Base-by-base conservation (phyloP, 345 rosid genomes). In the Hibiscus trionum region DNA sequence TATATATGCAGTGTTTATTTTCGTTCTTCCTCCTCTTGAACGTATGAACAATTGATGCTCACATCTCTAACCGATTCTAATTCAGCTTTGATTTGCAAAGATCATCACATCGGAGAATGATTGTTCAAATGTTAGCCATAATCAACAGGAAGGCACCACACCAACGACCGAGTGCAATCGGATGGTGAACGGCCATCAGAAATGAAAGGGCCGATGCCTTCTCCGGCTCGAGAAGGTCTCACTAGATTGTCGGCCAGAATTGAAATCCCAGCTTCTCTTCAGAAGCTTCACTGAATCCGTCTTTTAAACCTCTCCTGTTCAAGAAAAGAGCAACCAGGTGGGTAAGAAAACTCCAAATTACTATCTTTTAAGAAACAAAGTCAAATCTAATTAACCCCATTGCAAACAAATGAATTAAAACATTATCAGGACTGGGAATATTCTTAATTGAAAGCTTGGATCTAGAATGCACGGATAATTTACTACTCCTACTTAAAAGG, bases 221-320 rank as follows among this genome's bases (percentile, higher is more conserved):
- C 68, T 77, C 88, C 80, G 76, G 88, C 80, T 68, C 59, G 80
- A 73, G 75, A 69, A 79, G 75, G 77, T 42, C 61, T 81, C 62
- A 69, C 80, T 42, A 56, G 60, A 75, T 75, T n/a, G 82, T 81
- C 86, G 88, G 98, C 93, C 97, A 93, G 96, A 89, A 86, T 85
- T 87, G 77, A 74, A 70, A 16, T 5, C 35, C 52, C 77, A 69
- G 66, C 82, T 85, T 81, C 88, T 81, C 75, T 73, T 82, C 74
- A 60, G 88, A 88, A 86, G 90, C 83, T 77, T 80, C 79, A 72
- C 70, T 8, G 2, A 60, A 56, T 66, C 78, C 66, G 63, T 62
- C 69, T 77, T 17, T 29, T 31, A 67, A 39, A 33, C 26, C 47
- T 75, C 84, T 84, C 78, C 85, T 84, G 82, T n/a, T 27, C 7